Evolutionary conservation across 108 stramenopile species (phyloP), one percentile per base, ranked within the genome.

Genomic region (Asterionellopsis glacialis): DNA sequence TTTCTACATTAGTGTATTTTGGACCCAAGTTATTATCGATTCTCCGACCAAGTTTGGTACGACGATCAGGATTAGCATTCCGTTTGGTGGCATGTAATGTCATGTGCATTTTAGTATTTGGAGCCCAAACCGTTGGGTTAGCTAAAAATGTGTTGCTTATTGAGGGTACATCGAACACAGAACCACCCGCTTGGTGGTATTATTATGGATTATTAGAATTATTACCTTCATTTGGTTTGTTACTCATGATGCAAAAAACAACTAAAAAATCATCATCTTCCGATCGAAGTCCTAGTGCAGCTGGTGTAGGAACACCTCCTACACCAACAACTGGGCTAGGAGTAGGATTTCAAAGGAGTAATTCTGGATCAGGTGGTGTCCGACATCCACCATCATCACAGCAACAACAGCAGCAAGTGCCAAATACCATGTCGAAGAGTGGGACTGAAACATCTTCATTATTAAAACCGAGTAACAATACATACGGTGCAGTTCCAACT

Each of bases 131-230:
- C 0, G 42, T 81, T 50, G 61, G 65, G 27, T 72, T 70, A 53
- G 72, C 72, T 0, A 55, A 45, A 11, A 66, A 64, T 23, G 58
- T 81, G 13, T 48, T 81, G 24, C 33, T 33, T 2, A 33, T 33
- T 7, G 33, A 33, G 33, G 33, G 33, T 7, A 33, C 33, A 33
- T 33, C 33, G 7, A 33, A 7, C 7, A 33, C 33, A 33, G 68
- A 63, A 43, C 68, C 68, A 15, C 67, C 70, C 0, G 63, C 47
- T 11, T 81, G 74, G 75, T 76, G 75, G 80, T 70, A 63, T 54
- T 50, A 72, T 12, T 81, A 81, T 58, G 80, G 80, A 4, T 33
- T 41, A 15, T 23, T 81, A 24, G 80, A 81, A 57, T 53, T 76
- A 25, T 41, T 76, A 12, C 80, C 80, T 18, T 49, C 69, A 14